Percentiles rank a stretch among this genome's conserved stretches.
These are phyloP conservation scores for Leucocoprinus birnbaumii DNA, from an alignment of 768 basidiomycete species.

Conservation along the genomic window DNA sequence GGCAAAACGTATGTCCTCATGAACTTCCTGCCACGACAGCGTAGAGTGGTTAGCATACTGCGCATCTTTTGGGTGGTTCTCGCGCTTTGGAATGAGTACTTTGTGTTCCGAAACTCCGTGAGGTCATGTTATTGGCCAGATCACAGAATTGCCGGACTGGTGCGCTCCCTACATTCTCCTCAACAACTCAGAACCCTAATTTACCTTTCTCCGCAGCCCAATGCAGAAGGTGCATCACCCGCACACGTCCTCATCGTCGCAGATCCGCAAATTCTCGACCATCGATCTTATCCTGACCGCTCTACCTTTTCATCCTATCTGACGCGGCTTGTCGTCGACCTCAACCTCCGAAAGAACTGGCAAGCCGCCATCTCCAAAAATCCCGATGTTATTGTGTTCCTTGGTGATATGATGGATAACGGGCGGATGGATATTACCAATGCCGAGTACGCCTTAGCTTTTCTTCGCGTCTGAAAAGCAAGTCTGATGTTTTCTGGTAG, in stretches of 20 bases:
- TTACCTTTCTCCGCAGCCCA: constrained; percentile 15
- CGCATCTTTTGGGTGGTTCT: constrained; percentile 57
- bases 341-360: constrained; percentile 87
- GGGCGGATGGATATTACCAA: constrained; percentile 65
- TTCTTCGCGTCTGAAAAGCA: neutral
- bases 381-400: constrained; percentile 76
- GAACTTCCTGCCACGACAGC: constrained; percentile 23
- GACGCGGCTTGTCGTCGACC: constrained; percentile 67
- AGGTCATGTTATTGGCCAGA: constrained; percentile 63
- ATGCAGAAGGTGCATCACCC: constrained; percentile 20
- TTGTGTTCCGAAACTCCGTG: constrained; percentile 48
- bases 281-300: constrained; percentile 68
- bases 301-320: constrained; percentile 51
- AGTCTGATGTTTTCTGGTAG: constrained; percentile 35
- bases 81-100: constrained; percentile 71
- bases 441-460: constrained; percentile 53
- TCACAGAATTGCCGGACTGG: constrained; percentile 23
- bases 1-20: constrained; percentile 12
- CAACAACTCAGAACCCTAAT: neutral
- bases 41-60: constrained; percentile 41
- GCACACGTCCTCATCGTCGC: constrained; percentile 77
- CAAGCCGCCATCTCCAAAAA: constrained; percentile 51
- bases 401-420: constrained; percentile 93
- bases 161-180: constrained; percentile 20
- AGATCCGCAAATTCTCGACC: constrained; percentile 85